Evolutionary conservation across 2,329 filamentous ascomycete genomes (phyloP).

Genomic region (Phaeoacremonium minimum): DNA sequence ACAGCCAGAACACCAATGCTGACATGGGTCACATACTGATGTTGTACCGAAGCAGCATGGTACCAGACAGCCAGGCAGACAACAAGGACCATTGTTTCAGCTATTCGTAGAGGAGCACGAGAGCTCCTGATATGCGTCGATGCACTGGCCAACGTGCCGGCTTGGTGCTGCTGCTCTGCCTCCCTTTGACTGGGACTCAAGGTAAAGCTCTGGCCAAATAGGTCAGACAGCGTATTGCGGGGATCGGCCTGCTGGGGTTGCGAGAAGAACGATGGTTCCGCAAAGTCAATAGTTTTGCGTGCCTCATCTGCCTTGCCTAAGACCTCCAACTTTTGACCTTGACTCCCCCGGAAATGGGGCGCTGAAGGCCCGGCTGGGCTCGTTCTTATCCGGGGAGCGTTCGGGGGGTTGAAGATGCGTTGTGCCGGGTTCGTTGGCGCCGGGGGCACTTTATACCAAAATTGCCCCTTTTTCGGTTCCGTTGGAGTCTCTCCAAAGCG

Average conservation of each 20-base stretch:
- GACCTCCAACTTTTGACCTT: slow-evolving; percentile 3
- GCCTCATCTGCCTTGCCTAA: neutral
- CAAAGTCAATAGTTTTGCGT: slow-evolving; percentile 38
- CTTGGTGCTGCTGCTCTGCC: neutral
- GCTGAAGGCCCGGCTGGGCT: slow-evolving; percentile 38
- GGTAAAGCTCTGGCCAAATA: slow-evolving; percentile 38
- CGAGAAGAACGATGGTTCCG: slow-evolving; percentile 59
- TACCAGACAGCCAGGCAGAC: neutral
- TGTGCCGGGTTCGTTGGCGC: slow-evolving; percentile 65
- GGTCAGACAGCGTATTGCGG: slow-evolving; percentile 35
- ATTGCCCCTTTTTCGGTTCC: slow-evolving; percentile 45
- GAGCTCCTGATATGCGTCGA: neutral
- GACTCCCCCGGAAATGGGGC: slow-evolving; percentile 43
- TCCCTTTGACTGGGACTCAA: too few species aligned
- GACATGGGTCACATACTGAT: neutral
- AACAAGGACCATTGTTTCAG: neutral
- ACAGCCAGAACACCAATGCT: neutral
- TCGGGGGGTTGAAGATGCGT: slow-evolving; percentile 56
- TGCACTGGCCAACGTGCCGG: neutral
- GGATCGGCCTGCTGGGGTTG: slow-evolving; percentile 33
- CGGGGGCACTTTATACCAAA: slow-evolving; percentile 67
- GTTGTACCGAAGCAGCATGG: neutral
- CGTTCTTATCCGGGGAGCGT: slow-evolving; percentile 45
- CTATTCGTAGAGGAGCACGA: too few species aligned
- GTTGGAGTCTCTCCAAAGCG: slow-evolving; percentile 42